Percentiles rank a stretch among this genome's conserved stretches.
phyloP scores from a whole-genome alignment of 495 filamentous ascomycete genomes.

The Chaetomidium leptoderma region DNA sequence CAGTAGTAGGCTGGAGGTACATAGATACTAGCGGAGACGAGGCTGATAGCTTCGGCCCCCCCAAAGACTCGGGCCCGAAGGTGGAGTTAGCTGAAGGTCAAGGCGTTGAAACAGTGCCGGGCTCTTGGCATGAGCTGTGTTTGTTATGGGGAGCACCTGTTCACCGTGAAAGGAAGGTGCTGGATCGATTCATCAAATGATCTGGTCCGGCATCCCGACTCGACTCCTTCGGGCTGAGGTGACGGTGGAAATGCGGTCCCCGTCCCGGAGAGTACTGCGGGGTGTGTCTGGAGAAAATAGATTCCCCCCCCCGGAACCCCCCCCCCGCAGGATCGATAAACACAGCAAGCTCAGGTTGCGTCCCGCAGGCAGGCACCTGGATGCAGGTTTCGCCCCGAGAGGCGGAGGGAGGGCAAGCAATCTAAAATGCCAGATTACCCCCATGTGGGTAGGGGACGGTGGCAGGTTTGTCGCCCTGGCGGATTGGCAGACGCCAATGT shows the following conservation, averaged over 20 bases:
- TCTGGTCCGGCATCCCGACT: slow-evolving; percentile 21
- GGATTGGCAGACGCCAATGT: slow-evolving; percentile 5
- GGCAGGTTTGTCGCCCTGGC: slow-evolving; percentile 3
- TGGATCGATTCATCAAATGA: slow-evolving; percentile 13
- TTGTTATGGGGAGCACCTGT: slow-evolving; percentile 12
- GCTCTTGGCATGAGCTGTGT: slow-evolving; percentile 27
- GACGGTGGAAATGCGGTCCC: slow-evolving; percentile 35
- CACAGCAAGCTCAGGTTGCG: slow-evolving; percentile 17
- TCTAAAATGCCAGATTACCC: slow-evolving; percentile 25
- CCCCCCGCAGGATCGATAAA: slow-evolving; percentile 30
- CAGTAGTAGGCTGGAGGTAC: not conserved
- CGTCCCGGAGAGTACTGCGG: slow-evolving; percentile 26
- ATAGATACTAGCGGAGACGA: not conserved
- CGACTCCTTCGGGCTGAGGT: slow-evolving; percentile 4
- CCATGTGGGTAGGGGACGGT: slow-evolving; percentile 19
- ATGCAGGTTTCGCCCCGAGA: slow-evolving; percentile 11
- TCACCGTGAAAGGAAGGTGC: slow-evolving; percentile 34
- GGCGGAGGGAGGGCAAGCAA: slow-evolving; percentile 17
- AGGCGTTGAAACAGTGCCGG: slow-evolving; percentile 28
- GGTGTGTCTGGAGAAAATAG: slow-evolving; percentile 26
- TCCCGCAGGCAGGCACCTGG: slow-evolving; percentile 12
- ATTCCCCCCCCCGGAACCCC: too few relatives aligned
- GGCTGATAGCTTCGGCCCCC: slow-evolving; percentile 4
- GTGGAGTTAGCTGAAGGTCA: slow-evolving; percentile 2
- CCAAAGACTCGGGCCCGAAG: not conserved